Percentiles rank a stretch among this genome's conserved stretches.
phyloP scores from a whole-genome alignment of 208 protist species.

The Acanthamoeba royreba region DNA sequence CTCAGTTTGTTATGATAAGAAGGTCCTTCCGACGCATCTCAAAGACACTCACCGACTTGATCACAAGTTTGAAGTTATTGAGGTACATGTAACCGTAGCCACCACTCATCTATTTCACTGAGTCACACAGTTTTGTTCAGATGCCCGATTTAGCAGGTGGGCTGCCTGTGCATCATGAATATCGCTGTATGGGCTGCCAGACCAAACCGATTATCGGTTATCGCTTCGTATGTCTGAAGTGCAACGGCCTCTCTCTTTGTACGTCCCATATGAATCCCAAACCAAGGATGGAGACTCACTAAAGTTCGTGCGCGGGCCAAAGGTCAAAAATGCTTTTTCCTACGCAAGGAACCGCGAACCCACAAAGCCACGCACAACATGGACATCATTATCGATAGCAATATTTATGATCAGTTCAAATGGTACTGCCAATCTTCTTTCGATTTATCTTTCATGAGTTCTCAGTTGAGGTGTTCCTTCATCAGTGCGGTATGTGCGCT shows the following conservation, averaged over 20 bases:
- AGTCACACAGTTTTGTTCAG: not conserved
- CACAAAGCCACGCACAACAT: conserved; percentile 47
- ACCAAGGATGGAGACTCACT: not conserved
- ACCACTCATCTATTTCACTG: too few species aligned
- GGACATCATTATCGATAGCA: conserved; percentile 33
- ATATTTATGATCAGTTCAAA: not conserved
- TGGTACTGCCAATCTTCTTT: not conserved
- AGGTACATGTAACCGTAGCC: too few species aligned
- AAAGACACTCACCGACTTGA: not conserved
- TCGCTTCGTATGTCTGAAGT: conserved; percentile 7
- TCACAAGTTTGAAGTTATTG: conserved; percentile 34
- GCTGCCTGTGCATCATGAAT: not conserved
- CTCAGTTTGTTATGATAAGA: conserved; percentile 49
- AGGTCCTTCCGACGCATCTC: not conserved
- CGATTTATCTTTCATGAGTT: not conserved
- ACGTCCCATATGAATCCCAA: not conserved
- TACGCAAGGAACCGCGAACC: conserved; percentile 35
- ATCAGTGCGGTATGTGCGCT: not conserved
- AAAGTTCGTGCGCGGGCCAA: not conserved
- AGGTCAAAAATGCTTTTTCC: conserved; percentile 54
- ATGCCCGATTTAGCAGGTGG: conserved; percentile 28
- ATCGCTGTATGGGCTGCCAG: conserved; percentile 16
- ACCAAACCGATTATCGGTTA: conserved; percentile 44
- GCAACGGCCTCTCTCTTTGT: conserved; percentile 22
- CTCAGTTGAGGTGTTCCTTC: not conserved